Evolutionary conservation across 306 rosid species (phyloP).

Genomic region (Inga oerstediana): DNA sequence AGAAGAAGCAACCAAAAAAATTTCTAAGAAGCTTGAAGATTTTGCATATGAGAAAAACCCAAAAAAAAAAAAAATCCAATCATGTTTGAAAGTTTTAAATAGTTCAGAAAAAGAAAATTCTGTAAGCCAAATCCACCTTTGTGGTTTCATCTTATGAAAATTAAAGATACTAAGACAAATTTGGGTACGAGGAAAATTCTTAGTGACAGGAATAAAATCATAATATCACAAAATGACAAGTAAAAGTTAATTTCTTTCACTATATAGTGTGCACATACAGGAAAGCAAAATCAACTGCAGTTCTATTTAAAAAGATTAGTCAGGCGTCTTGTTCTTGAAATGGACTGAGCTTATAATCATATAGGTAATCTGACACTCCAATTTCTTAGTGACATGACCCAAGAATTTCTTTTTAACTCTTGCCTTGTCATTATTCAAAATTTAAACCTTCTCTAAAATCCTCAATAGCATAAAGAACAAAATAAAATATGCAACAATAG

Average conservation of each 20-base stretch:
- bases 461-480: constrained; percentile 9
- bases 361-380: not conserved
- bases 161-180: not conserved
- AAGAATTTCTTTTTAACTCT: not conserved
- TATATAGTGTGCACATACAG: not conserved
- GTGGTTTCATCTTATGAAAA: not conserved
- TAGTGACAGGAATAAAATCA: not conserved
- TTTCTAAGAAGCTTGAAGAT: not conserved
- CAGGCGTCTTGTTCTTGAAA: not conserved
- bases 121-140: not conserved
- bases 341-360: not conserved
- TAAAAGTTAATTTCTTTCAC: not conserved
- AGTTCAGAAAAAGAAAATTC: not conserved
- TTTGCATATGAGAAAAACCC: not conserved
- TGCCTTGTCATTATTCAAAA: not conserved
- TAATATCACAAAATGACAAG: not conserved
- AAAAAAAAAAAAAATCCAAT: not conserved
- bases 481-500: not conserved
- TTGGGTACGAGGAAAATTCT: not conserved
- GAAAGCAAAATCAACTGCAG: too few relatives aligned
- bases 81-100: not conserved
- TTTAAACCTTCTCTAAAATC: not conserved
- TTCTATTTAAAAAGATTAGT: not conserved
- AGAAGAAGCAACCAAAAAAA: not conserved
- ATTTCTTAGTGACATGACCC: not conserved